A percentile compares a stretch with the other conserved stretches of the same genome.
Conservation (phyloP, 805 yeast genomes). For the Barnettozyma sp. region DNA sequence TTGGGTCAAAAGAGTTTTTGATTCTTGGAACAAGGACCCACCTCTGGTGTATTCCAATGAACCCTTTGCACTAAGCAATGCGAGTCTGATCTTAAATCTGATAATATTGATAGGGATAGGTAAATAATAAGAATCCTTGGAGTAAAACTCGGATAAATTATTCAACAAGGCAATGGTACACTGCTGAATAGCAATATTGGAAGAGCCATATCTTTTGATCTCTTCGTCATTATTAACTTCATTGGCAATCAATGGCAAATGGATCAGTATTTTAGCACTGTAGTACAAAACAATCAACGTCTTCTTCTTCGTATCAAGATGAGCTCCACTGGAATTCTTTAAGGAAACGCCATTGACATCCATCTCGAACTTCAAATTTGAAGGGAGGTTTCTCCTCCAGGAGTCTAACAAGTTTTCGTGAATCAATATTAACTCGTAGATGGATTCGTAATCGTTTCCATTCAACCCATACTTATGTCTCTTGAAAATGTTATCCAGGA, state of each 20-base stretch:
- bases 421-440: constrained; percentile 29
- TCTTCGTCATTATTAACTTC: constrained; percentile 21
- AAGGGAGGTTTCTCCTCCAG: constrained; percentile 72
- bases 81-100: constrained; percentile 55
- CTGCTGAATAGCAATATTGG: constrained; percentile 63
- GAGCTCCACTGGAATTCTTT: constrained; percentile 27
- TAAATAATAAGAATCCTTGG: constrained; percentile 37
- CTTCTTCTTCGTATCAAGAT: constrained; percentile 35
- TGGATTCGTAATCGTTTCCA: constrained; percentile 13
- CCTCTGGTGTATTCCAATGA: constrained; percentile 77
- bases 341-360: constrained; percentile 49
- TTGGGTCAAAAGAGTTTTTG: constrained; percentile 47
- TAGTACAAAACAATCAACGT: constrained; percentile 52
- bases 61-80: constrained; percentile 64
- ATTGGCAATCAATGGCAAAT: constrained; percentile 52
- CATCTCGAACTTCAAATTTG: constrained; percentile 52
- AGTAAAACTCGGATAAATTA: constrained; percentile 37
- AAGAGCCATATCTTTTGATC: constrained; percentile 38
- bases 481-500: constrained; percentile 63
- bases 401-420: constrained; percentile 67
- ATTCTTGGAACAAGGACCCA: constrained; percentile 70
- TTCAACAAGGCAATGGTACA: constrained; percentile 55
- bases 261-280: constrained; percentile 55
- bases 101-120: constrained; percentile 62
- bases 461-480: constrained; percentile 31